These are phyloP conservation scores for Auricularia cornea DNA, from an alignment of 768 basidiomycete genomes.

Conservation along the genomic window DNA sequence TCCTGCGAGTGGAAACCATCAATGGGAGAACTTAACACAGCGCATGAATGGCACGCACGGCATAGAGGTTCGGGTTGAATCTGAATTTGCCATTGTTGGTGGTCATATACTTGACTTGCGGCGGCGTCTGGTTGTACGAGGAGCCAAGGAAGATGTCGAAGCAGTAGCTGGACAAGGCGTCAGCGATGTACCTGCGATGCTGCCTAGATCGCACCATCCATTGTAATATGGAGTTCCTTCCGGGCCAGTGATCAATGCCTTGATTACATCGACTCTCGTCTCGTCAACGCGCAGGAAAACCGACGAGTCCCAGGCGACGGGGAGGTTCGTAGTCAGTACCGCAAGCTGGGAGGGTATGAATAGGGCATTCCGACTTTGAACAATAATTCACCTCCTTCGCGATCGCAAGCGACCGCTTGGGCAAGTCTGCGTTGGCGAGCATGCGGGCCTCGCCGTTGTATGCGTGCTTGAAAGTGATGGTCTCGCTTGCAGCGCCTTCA, in stretches of 20 bases:
- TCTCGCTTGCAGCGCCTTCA: constrained; percentile 14
- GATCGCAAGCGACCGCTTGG: constrained; percentile 86
- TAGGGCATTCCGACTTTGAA: not conserved
- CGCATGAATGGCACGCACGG: constrained; percentile 37
- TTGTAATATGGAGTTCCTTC: constrained; percentile 92
- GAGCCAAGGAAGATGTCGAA: constrained; percentile 93
- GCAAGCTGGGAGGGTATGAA: constrained; percentile 54
- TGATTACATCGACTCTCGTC: constrained; percentile 83
- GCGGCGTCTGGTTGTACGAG: constrained; percentile 82
- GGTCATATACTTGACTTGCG: constrained; percentile 60
- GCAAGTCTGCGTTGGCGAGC: constrained; percentile 77
- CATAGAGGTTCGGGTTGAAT: constrained; percentile 93
- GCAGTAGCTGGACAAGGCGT: constrained; percentile 38
- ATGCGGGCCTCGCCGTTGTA: constrained; percentile 79
- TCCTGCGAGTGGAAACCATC: constrained; percentile 58
- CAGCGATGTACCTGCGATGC: constrained; percentile 7
- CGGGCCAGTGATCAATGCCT: constrained; percentile 85
- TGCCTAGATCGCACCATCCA: constrained; percentile 56
- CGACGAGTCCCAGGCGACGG: constrained; percentile 92
- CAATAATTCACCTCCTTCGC: constrained; percentile 68
- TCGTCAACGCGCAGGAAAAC: constrained; percentile 92
- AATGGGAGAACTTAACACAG: not conserved
- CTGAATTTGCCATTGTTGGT: constrained; percentile 83
- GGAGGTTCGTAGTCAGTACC: constrained; percentile 85
- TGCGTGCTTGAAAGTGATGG: constrained; percentile 73